These are phyloP conservation scores for Lentinula boryana DNA, from an alignment of 768 basidiomycete genomes.

Conservation along the genomic window DNA sequence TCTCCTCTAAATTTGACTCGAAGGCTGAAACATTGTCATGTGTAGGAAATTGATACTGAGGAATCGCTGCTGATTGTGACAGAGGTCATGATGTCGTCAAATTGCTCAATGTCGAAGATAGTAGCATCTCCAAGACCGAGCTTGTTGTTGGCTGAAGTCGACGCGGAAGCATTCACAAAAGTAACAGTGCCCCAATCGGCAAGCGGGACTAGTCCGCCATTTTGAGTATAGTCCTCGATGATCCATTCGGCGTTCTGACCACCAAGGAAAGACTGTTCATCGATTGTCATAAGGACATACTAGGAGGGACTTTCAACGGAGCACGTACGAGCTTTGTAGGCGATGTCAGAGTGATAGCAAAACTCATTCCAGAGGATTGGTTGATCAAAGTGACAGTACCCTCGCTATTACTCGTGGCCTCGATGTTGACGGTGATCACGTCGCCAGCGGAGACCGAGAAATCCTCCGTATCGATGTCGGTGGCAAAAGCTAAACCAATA, in stretches of 20 bases:
- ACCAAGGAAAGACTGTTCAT: background rate
- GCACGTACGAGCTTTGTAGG: background rate
- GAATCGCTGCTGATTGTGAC: background rate
- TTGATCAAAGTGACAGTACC: conserved; percentile 7
- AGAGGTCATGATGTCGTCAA: background rate
- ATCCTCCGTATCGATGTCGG: background rate
- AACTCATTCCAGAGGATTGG: background rate
- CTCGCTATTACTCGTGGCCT: background rate
- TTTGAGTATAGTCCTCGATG: conserved; percentile 2
- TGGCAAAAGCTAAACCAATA: background rate
- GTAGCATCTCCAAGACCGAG: conserved; percentile 21
- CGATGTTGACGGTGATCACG: background rate
- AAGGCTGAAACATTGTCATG: background rate
- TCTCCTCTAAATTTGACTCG: background rate
- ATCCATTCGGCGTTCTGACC: conserved; percentile 6
- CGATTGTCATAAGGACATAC: background rate
- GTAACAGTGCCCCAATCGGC: conserved; percentile 31
- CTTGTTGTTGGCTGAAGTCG: conserved; percentile 16
- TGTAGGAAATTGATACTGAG: background rate
- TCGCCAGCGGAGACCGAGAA: conserved; percentile 5
- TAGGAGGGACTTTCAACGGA: background rate
- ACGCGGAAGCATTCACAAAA: conserved; percentile 25
- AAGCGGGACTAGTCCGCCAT: conserved; percentile 21
- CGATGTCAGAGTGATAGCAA: background rate
- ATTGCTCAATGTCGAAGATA: conserved; percentile 28